Percentiles rank a stretch among this genome's conserved stretches.
Conservation (phyloP, 352 stramenopile genomes). For the Globisporangium rhizosaccharum region DNA sequence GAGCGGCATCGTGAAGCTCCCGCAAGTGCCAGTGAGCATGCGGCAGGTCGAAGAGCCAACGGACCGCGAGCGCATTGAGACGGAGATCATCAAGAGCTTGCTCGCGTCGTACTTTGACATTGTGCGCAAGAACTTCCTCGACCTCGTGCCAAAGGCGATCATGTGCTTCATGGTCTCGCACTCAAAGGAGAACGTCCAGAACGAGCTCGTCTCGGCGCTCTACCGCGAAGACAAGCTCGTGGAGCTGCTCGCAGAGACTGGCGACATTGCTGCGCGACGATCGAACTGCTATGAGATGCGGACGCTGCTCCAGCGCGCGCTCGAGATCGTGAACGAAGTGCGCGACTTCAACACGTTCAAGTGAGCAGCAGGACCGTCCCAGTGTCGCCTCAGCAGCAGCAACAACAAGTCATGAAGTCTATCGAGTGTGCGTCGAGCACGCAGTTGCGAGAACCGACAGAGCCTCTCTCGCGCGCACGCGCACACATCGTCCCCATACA, state of each 20-base stretch:
- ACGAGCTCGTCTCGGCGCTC: conserved; percentile 95
- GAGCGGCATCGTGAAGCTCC: conserved; percentile 89
- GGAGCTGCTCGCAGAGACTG: conserved; percentile 93
- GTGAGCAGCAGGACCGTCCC: conserved; percentile 28
- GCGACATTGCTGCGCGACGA: conserved; percentile 92
- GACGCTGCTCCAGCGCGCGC: conserved; percentile 91
- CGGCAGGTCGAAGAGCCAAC: conserved; percentile 93
- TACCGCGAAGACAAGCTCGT: conserved; percentile 96
- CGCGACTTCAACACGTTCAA: conserved; percentile 98
- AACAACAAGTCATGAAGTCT: too few species aligned
- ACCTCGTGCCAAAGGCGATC: conserved; percentile 99
- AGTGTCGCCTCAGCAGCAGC: too few species aligned
- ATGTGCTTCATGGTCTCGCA: conserved; percentile 97
- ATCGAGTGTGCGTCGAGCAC: too few species aligned
- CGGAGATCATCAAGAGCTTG: conserved; percentile 98
- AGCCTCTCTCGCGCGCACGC: too few species aligned
- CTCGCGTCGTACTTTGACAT: conserved; percentile 98
- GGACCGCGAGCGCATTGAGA: conserved; percentile 95
- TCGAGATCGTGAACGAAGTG: conserved; percentile 99
- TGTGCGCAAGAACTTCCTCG: conserved; percentile 98
- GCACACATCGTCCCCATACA: neutral
- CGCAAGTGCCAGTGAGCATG: conserved; percentile 95
- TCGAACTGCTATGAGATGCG: conserved; percentile 97
- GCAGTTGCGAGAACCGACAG: neutral
- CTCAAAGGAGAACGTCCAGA: conserved; percentile 96